Conservation (phyloP, 306 rosid species). For the Dalbergia cultrata region DNA sequence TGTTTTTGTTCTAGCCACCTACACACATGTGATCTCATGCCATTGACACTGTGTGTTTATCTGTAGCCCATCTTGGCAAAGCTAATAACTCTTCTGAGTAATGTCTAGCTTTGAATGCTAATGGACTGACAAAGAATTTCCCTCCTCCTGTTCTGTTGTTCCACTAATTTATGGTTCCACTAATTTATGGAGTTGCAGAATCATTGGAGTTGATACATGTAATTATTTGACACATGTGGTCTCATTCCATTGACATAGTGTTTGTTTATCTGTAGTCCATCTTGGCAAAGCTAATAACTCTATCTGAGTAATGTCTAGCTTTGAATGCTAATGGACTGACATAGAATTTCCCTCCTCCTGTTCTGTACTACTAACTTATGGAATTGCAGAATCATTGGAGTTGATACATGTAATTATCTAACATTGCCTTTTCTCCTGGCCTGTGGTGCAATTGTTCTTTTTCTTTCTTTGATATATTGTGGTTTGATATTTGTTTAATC, state of each 20-base stretch:
- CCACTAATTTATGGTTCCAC: slow-evolving; percentile 32
- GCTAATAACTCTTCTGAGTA: slow-evolving; percentile 56
- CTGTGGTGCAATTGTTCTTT: no score
- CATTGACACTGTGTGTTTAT: not conserved
- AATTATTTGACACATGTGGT: no score
- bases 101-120: slow-evolving; percentile 80
- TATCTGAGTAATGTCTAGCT: slow-evolving; percentile 55
- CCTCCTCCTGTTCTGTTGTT: slow-evolving; percentile 56
- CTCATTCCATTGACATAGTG: not conserved
- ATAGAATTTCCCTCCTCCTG: slow-evolving; percentile 48
- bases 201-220: slow-evolving; percentile 57
- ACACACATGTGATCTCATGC: not conserved
- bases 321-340: slow-evolving; percentile 79
- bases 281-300: slow-evolving; percentile 74
- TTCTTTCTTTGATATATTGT: not conserved
- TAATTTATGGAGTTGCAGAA: slow-evolving; percentile 52
- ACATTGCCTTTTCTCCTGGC: not conserved
- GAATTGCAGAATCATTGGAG: slow-evolving; percentile 59
- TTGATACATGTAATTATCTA: slow-evolving; percentile 45
- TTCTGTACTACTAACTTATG: slow-evolving; percentile 46
- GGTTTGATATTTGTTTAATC: not conserved
- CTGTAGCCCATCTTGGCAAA: slow-evolving; percentile 76
- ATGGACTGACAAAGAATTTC: slow-evolving; percentile 55
- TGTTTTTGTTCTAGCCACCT: not conserved
- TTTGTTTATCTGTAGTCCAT: slow-evolving; percentile 52